Evolutionary conservation across 768 basidiomycete genomes (phyloP).

Genomic region (Boletus rubescentipes): DNA sequence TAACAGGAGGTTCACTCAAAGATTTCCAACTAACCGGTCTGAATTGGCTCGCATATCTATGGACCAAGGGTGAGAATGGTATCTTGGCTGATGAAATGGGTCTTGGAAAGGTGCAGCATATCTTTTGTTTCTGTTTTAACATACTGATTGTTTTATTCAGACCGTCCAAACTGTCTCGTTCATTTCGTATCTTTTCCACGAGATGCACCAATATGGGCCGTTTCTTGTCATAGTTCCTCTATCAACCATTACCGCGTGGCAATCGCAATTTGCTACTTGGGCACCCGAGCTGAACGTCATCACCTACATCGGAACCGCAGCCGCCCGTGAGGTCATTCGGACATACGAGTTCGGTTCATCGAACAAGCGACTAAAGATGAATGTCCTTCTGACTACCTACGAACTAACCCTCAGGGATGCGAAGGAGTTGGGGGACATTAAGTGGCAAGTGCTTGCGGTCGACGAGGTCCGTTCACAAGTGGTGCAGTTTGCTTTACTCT

Average conservation of each 20-base stretch:
- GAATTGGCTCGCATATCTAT: conserved; percentile 98
- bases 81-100: conserved; percentile 99
- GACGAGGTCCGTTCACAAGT: conserved; percentile 68
- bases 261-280: conserved; percentile 91
- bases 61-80: conserved; percentile 94
- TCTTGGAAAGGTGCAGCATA: conserved; percentile 75
- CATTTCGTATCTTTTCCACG: conserved; percentile 92
- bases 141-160: conserved; percentile 37
- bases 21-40: conserved; percentile 98
- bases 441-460: conserved; percentile 95
- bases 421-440: conserved; percentile 86
- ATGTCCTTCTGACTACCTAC: conserved; percentile 95
- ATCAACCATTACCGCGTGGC: conserved; percentile 98
- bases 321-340: conserved; percentile 88
- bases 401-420: conserved; percentile 91
- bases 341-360: conserved; percentile 87
- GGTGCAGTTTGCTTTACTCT: conserved; percentile 5
- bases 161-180: conserved; percentile 96
- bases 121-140: not conserved
- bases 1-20: conserved; percentile 84
- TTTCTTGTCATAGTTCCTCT: conserved; percentile 97
- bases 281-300: conserved; percentile 96
- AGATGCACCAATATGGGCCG: conserved; percentile 90
- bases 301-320: conserved; percentile 89
- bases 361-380: conserved; percentile 93